Evolutionary conservation across 2,329 filamentous ascomycete genomes (phyloP).

Genomic region (Aspergillus oerlinghausenensis): DNA sequence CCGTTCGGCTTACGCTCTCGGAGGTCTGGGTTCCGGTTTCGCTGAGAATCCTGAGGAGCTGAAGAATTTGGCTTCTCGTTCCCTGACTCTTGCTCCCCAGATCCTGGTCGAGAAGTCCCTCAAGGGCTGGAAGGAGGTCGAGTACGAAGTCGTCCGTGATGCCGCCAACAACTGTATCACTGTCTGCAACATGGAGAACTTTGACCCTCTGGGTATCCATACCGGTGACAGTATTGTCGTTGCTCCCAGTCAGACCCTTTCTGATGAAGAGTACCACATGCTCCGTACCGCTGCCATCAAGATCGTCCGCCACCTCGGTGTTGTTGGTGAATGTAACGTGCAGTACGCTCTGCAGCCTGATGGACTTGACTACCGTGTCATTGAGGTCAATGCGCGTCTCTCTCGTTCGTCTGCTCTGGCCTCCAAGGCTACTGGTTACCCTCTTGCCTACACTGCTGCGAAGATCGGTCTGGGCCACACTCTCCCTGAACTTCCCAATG

Average conservation of each 20-base stretch:
- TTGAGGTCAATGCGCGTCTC: conserved; percentile 97
- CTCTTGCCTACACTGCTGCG: conserved; percentile 91
- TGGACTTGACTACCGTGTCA: conserved; percentile 95
- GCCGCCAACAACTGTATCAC: conserved; percentile 98
- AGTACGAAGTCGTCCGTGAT: conserved; percentile 97
- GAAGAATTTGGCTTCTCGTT: conserved; percentile 85
- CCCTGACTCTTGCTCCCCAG: conserved; percentile 88
- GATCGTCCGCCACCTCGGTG: conserved; percentile 93
- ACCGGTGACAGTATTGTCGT: conserved; percentile 99
- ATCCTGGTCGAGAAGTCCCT: conserved; percentile 97
- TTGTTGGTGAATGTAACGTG: conserved; percentile 97
- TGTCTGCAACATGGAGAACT: conserved; percentile 99
- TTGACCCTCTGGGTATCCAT: conserved; percentile 94
- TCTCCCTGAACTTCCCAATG: conserved; percentile 91
- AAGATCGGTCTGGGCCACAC: conserved; percentile 97
- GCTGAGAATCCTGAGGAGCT: conserved; percentile 92
- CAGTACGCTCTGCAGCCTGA: conserved; percentile 97
- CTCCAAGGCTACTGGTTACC: conserved; percentile 97
- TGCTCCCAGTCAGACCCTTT: conserved; percentile 91
- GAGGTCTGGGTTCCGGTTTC: conserved; percentile 93
- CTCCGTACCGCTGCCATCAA: conserved; percentile 95
- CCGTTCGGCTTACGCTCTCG: conserved; percentile 91
- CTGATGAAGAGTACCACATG: conserved; percentile 99
- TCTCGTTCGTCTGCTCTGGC: conserved; percentile 95
- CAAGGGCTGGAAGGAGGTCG: conserved; percentile 99